Base-by-base conservation (phyloP, 2,329 filamentous ascomycete species). In the Stagonosporopsis cucurbitacearum region DNA sequence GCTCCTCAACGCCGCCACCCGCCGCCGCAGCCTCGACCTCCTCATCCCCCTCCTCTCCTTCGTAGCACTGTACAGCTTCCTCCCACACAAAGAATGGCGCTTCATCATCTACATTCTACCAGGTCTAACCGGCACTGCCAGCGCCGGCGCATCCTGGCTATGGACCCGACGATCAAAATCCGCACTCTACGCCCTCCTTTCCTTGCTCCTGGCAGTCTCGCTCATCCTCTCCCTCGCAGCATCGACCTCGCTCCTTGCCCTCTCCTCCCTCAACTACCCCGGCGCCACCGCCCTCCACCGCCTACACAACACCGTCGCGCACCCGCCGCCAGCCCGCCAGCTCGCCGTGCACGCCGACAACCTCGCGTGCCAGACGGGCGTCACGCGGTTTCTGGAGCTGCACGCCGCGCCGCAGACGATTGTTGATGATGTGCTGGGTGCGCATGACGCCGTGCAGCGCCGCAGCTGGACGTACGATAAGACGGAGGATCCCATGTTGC, bases 71-170 rank as follows among this genome's bases (percentile, higher is more conserved):
- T 98, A 96, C 80, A 96, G 92, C 60, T 67, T 92, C 46, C 89
- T 96, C 59, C 93, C 94, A 0, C 95, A 99, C 79, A 99, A 99
- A 74, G 95, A 99, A 78, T 90, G 92, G 73, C 90, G 95, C 17
- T 99, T 99, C 80, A 88, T 99, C 65, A 87, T 98, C 67, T 98
- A 98, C 77, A 83, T 86, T 48, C 82, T 96, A 22, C 95, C 95
- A 0, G 82, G 88, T 0, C 79, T 98, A 26, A 96, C 93, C 0
- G 89, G 88, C 11, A 84, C 88, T 2, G 88, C 92, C 0, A 88
- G 91, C 3, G 81, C 91, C 4, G 88, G 87, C 19, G 91, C 92
- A 13, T 84, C 86, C 82, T 76, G 73, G 71, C 73, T 77, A 41
- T 90, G 86, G 77, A 81, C 79, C 0, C 87, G 88, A 36, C 80